Percentiles rank a stretch among this genome's conserved stretches.
Evolutionary conservation across 768 basidiomycete species (phyloP).

Genomic region (Psilocybe cubensis): DNA sequence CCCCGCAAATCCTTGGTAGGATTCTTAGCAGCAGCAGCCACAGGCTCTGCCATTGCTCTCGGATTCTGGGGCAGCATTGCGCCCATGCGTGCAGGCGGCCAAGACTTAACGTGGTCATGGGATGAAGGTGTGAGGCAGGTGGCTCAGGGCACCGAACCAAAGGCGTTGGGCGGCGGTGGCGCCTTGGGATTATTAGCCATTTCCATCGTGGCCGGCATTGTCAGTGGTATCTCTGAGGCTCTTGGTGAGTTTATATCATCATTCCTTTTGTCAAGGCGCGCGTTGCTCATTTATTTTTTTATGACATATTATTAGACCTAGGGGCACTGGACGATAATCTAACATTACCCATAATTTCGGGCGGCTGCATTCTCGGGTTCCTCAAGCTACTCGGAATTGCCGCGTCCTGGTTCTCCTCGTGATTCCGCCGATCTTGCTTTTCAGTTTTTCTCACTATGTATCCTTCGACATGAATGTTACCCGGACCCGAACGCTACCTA

Average conservation of each 20-base stretch:
- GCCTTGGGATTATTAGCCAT: constrained; percentile 57
- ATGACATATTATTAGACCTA: constrained; percentile 57
- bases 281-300: neutral
- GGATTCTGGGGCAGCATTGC: constrained; percentile 75
- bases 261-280: constrained; percentile 5
- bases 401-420: constrained; percentile 25
- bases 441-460: neutral
- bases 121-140: constrained; percentile 46
- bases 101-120: constrained; percentile 60
- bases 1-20: constrained; percentile 86
- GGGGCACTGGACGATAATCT: constrained; percentile 89
- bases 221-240: constrained; percentile 88
- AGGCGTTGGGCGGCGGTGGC: constrained; percentile 35
- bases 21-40: constrained; percentile 76
- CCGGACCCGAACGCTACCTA: neutral
- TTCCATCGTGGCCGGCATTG: constrained; percentile 69
- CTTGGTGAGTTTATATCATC: constrained; percentile 61
- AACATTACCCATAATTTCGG: constrained; percentile 86
- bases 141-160: constrained; percentile 14
- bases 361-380: constrained; percentile 56
- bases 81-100: constrained; percentile 41
- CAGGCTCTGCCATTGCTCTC: constrained; percentile 66
- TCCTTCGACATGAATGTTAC: neutral
- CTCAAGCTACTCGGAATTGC: constrained; percentile 41
- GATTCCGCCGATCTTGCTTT: neutral